Evolutionary conservation across 345 rosid genomes (phyloP), one percentile per base, ranked within the genome.

Genomic region (Gossypium longicalyx): DNA sequence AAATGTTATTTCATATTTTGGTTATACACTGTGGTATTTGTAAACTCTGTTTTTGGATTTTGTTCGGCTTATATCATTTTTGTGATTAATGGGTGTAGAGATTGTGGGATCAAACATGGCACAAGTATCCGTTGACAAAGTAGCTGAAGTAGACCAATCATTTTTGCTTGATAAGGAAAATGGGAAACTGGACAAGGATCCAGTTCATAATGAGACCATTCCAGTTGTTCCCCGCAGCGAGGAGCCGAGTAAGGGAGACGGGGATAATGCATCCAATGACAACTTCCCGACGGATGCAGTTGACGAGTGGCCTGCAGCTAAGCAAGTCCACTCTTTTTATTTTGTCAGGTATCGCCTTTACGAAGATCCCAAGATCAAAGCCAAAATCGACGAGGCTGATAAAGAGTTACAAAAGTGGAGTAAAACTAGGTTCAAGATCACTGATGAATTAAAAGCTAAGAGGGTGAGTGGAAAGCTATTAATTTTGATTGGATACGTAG

Each of bases 231-330:
- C 95, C 22, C 85, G 82, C 41, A 91, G 73, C 23, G 87, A 86
- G 77, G 91, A 80, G 10, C 81, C 81, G 8, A 84, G 45, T 34
- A 76, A 80, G 64, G 87, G 79, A 16, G 88, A 87, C 67, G 87
- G 73, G 57, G 80, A 27, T n/a, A 83, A 78, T 72, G 89, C 74
- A 63, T 69, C 84, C 19, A 74, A 67, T 67, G 71, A 86, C 75
- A 85, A 81, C 62, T 77, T 80, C 53, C 98, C 91, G 0, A 87
- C 80, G 84, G 86, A 92, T 80, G 96, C 87, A 1, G 83, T 49
- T 11, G 96, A 85, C 17, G 98, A 94, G 77, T 94, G 98, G 98
- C 95, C 98, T 70, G 91, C 83, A 16, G 81, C 83, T 7, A 80
- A 72, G 80, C 88, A 87, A 89, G 84, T 87, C 76, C 90, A 87